These are phyloP conservation scores for Talaromyces pinophilus DNA, from an alignment of 2,329 filamentous ascomycete species.

Conservation along the genomic window DNA sequence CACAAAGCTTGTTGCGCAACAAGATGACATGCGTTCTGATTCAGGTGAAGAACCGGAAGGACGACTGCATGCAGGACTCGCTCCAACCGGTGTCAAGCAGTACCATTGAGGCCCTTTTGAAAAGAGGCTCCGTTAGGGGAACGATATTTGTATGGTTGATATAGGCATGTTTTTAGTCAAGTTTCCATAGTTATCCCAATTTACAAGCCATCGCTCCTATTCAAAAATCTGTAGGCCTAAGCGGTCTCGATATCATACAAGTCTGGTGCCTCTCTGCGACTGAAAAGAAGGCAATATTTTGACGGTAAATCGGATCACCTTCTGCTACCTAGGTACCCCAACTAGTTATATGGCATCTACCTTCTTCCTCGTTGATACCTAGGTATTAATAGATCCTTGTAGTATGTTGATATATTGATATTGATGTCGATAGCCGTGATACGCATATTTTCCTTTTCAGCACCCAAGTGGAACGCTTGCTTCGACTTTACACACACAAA, in stretches of 20 bases:
- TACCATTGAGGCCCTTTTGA: no score
- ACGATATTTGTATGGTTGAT: neutral
- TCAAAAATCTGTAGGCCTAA: no score
- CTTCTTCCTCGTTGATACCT: neutral
- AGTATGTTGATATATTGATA: neutral
- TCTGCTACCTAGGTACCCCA: neutral
- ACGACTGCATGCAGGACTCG: no score
- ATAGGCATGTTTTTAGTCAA: neutral
- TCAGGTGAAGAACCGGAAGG: no score
- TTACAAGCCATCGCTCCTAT: no score
- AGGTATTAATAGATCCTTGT: neutral
- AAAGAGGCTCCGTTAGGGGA: neutral
- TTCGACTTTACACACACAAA: slow-evolving; percentile 1
- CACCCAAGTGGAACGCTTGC: slow-evolving; percentile 18
- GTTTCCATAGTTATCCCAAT: neutral
- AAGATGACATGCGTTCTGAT: no score
- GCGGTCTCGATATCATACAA: no score
- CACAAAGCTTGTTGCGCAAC: no score
- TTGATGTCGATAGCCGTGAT: neutral
- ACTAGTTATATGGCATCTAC: neutral
- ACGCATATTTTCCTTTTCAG: neutral
- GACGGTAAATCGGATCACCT: neutral
- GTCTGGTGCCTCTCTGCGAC: no score
- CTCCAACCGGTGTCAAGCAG: no score
- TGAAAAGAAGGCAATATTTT: no score